Evolutionary conservation across 345 rosid genomes (phyloP).

Genomic region (Brassica juncea): DNA sequence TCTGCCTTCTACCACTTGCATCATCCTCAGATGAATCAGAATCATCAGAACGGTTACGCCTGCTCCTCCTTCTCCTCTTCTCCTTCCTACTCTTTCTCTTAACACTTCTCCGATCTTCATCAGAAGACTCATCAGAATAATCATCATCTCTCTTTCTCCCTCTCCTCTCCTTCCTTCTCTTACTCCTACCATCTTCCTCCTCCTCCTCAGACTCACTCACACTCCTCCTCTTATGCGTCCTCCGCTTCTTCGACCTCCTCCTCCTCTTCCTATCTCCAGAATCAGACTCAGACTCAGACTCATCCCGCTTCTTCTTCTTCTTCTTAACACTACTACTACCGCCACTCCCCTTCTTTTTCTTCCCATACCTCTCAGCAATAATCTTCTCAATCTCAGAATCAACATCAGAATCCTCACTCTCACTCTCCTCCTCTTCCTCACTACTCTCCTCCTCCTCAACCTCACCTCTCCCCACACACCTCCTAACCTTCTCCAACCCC

Average conservation of each 20-base stretch:
- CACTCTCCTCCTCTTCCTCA: constrained; percentile 70
- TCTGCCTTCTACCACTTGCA: constrained; percentile 29
- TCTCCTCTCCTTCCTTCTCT: constrained; percentile 47
- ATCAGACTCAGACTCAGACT: constrained; percentile 49
- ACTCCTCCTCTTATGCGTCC: constrained; percentile 50
- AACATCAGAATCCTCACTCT: constrained; percentile 83
- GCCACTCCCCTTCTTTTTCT: constrained; percentile 49
- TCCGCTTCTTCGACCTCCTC: constrained; percentile 76
- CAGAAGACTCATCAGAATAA: constrained; percentile 33
- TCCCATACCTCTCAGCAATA: constrained; percentile 74
- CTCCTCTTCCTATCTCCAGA: constrained; percentile 65
- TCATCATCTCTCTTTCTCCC: constrained; percentile 51
- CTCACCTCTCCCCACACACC: constrained; percentile 53
- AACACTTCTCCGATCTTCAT: constrained; percentile 32
- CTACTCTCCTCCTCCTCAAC: constrained; percentile 45
- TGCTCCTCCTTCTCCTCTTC: constrained; percentile 64
- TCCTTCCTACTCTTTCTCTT: constrained; percentile 60
- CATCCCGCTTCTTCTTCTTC: constrained; percentile 47
- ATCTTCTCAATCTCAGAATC: constrained; percentile 91
- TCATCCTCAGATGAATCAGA: constrained; percentile 39
- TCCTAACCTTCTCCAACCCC: constrained; percentile 73
- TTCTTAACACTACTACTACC: constrained; percentile 31
- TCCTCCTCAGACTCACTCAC: constrained; percentile 64
- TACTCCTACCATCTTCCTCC: constrained; percentile 53
- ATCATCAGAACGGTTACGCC: constrained; percentile 34